These are phyloP conservation scores for Spathaspora arborariae DNA, from an alignment of 805 yeast genomes.

Conservation along the genomic window DNA sequence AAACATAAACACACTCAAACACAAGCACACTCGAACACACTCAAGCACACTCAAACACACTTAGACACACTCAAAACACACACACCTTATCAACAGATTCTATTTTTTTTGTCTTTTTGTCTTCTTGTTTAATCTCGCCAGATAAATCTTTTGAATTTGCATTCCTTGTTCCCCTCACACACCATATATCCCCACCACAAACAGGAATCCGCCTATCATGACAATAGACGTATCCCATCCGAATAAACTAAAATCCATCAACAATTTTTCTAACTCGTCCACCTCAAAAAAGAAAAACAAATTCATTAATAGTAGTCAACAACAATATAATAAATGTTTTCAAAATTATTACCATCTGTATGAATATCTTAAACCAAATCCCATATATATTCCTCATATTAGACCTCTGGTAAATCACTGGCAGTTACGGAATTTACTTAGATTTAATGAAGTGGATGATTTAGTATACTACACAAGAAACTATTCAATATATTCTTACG, in stretches of 20 bases:
- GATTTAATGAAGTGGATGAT: conserved; percentile 41
- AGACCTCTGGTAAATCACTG: conserved; percentile 51
- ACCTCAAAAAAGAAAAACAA: not conserved
- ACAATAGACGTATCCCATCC: conserved; percentile 2
- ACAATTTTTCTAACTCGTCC: not conserved
- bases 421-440: conserved; percentile 77
- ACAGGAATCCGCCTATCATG: conserved; percentile 1
- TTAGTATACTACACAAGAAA: conserved; percentile 58
- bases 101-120: not conserved
- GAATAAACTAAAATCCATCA: not conserved
- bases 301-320: not conserved
- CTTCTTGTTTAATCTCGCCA: not conserved
- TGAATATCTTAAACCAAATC: conserved; percentile 33
- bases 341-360: conserved; percentile 42
- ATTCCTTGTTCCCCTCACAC: not conserved
- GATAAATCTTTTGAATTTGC: not conserved
- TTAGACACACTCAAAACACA: too few species aligned
- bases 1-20: too few species aligned
- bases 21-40: too few species aligned
- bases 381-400: conserved; percentile 29
- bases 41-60: too few species aligned
- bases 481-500: conserved; percentile 46
- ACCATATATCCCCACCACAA: not conserved
- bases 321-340: conserved; percentile 26
- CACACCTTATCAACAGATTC: not conserved